phyloP scores from a whole-genome alignment of 1,284 basidiomycete genomes.

The Ganoderma sinense region DNA sequence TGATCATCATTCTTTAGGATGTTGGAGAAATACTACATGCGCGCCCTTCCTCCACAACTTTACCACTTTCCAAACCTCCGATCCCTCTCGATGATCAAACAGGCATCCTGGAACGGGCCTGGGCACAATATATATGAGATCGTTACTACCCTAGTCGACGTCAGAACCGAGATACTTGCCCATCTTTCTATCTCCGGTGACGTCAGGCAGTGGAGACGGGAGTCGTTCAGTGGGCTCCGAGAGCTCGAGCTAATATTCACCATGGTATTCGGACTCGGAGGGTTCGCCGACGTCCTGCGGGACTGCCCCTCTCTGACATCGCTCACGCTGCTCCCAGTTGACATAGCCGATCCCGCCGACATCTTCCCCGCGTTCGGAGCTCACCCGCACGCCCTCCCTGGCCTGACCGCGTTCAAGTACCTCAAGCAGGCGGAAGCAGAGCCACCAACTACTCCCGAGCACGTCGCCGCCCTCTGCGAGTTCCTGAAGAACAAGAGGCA shows the following conservation, averaged over 20 bases:
- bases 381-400: slow-evolving; percentile 14
- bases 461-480: background rate
- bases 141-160: background rate
- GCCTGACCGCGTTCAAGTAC: slow-evolving; percentile 26
- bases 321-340: background rate
- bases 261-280: background rate
- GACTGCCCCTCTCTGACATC: slow-evolving; percentile 1
- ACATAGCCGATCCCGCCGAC: background rate
- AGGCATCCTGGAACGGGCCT: background rate
- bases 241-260: slow-evolving; percentile 10
- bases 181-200: background rate
- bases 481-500: slow-evolving; percentile 19
- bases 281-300: background rate
- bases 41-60: background rate
- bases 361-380: background rate
- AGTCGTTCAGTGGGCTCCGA: background rate
- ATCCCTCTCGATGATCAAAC: background rate
- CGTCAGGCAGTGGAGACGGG: background rate
- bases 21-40: background rate
- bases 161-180: background rate
- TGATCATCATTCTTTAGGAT: background rate
- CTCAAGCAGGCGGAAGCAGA: background rate
- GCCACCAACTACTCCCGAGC: background rate
- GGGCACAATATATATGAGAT: background rate
- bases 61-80: background rate